Conservation (phyloP, 2,329 filamentous ascomycete genomes). For the Fusarium temperatum region DNA sequence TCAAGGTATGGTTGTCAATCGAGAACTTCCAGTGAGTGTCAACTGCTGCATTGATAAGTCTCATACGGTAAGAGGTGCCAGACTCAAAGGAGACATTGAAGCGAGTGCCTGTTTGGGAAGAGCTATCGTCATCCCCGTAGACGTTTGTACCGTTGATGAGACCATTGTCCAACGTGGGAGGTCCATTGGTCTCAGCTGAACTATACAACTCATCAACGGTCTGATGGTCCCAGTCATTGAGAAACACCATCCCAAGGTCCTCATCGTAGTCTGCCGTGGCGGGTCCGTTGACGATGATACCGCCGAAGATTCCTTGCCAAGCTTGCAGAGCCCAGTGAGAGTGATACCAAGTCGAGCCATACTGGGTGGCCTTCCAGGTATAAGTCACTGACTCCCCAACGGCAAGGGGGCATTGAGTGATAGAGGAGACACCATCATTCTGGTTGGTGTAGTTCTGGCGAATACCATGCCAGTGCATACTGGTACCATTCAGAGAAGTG, state of each 20-base stretch:
- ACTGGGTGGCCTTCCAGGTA: conserved; percentile 63
- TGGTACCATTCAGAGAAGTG: conserved; percentile 62
- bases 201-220: conserved; percentile 52
- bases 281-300: conserved; percentile 70
- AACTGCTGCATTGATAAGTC: conserved; percentile 58
- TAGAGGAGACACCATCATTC: conserved; percentile 63
- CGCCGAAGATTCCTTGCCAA: conserved; percentile 66
- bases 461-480: conserved; percentile 71
- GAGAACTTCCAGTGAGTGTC: conserved; percentile 58
- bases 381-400: conserved; percentile 65
- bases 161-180: conserved; percentile 55
- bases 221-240: conserved; percentile 67
- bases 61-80: conserved; percentile 56
- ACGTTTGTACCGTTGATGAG: conserved; percentile 57
- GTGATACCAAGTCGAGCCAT: conserved; percentile 69
- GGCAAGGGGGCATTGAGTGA: conserved; percentile 61
- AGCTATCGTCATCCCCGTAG: conserved; percentile 42
- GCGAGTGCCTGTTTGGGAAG: conserved; percentile 43
- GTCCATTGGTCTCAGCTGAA: conserved; percentile 32
- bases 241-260: conserved; percentile 67
- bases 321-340: conserved; percentile 62
- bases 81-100: conserved; percentile 51
- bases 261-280: conserved; percentile 67
- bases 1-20: conserved; percentile 66
- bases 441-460: conserved; percentile 63